These are phyloP conservation scores for Cyberlindnera galapagoensis DNA, from an alignment of 805 yeast species.

Conservation along the genomic window DNA sequence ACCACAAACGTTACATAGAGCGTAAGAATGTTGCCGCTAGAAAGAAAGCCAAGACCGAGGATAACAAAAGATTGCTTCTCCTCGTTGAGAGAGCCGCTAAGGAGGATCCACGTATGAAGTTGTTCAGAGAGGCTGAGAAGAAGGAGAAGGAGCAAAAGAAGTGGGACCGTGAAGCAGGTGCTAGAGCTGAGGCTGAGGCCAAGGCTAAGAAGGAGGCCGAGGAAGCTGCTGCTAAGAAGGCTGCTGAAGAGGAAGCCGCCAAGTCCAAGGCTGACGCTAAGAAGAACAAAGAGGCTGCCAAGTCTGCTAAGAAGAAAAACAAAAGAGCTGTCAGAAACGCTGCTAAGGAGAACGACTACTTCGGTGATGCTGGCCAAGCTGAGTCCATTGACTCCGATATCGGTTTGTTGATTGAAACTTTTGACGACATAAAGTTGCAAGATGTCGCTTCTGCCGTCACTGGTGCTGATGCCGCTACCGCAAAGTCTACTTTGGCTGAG, in stretches of 20 bases:
- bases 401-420: constrained; percentile 67
- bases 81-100: constrained; percentile 80
- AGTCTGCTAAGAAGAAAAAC: constrained; percentile 88
- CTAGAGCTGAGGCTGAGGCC: constrained; percentile 94
- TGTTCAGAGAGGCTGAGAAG: constrained; percentile 90
- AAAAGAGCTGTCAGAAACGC: constrained; percentile 80
- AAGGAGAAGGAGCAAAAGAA: constrained; percentile 89
- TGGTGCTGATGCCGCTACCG: constrained; percentile 42
- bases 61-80: constrained; percentile 81
- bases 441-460: constrained; percentile 62
- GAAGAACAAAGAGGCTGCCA: constrained; percentile 94
- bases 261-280: constrained; percentile 71
- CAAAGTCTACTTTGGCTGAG: constrained; percentile 54
- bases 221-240: constrained; percentile 74
- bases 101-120: constrained; percentile 92
- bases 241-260: constrained; percentile 63
- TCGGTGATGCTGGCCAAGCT: constrained; percentile 69
- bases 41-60: constrained; percentile 96
- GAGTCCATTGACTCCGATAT: constrained; percentile 71
- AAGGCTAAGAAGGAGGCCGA: constrained; percentile 83
- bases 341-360: constrained; percentile 79
- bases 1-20: constrained; percentile 97
- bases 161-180: constrained; percentile 98
- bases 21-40: constrained; percentile 95
- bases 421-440: constrained; percentile 74